Conservation (phyloP, 2,329 filamentous ascomycete species). For the Cladophialophora bantiana region DNA sequence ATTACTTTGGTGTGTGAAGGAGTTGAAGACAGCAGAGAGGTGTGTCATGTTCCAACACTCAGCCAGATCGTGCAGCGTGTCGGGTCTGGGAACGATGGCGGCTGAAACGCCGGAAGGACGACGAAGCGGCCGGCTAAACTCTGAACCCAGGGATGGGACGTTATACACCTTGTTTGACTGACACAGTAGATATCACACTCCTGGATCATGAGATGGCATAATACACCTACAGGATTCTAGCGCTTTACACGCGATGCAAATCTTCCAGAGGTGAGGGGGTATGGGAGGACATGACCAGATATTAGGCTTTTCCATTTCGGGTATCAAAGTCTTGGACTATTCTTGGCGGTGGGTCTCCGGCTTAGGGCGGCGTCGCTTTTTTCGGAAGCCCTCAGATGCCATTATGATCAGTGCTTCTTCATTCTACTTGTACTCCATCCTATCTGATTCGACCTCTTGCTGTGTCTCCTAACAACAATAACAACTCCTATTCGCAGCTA, state of each 20-base stretch:
- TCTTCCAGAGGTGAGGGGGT: no score
- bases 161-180: background rate
- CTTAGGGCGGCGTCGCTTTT: background rate
- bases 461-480: constrained; percentile 4
- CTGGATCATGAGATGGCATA: background rate
- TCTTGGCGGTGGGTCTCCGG: background rate
- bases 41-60: constrained; percentile 14
- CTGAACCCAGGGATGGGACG: background rate
- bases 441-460: background rate
- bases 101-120: constrained; percentile 13
- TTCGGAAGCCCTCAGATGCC: background rate
- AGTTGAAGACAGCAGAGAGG: constrained; percentile 15
- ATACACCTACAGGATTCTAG: background rate
- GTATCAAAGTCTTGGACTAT: background rate
- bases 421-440: background rate
- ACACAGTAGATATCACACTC: background rate
- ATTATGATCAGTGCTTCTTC: background rate
- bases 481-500: constrained; percentile 1
- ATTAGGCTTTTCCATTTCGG: background rate
- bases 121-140: background rate
- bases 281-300: background rate
- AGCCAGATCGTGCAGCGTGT: constrained; percentile 18
- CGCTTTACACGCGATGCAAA: background rate
- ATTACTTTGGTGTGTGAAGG: constrained; percentile 29
- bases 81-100: constrained; percentile 9